Evolutionary conservation across 176 grass and related monocot genomes (phyloP).

Genomic region (Musa itinerans): DNA sequence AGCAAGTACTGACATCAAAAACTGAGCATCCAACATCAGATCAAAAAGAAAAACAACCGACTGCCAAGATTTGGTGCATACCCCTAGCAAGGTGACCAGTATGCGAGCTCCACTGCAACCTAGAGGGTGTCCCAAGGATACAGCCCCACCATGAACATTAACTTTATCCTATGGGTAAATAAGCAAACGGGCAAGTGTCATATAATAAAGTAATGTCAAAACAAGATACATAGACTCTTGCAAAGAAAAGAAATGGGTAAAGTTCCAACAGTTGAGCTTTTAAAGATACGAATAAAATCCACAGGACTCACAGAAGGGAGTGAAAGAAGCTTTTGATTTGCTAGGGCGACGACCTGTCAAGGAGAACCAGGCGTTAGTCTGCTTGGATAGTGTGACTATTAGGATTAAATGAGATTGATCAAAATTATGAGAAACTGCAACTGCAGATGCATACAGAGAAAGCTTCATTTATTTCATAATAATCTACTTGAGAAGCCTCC

Average conservation of each 20-base stretch:
- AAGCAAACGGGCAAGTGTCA: neutral
- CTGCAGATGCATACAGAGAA: slow-evolving; percentile 45
- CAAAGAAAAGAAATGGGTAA: neutral
- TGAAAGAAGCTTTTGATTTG: slow-evolving; percentile 95
- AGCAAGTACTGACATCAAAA: neutral
- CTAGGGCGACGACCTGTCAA: slow-evolving; percentile 73
- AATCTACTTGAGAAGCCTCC: slow-evolving; percentile 73
- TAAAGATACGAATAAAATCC: neutral
- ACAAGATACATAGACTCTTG: neutral
- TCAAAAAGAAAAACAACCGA: neutral
- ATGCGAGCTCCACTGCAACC: slow-evolving; percentile 88
- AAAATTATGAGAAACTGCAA: neutral
- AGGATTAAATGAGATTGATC: neutral
- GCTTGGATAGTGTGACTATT: neutral
- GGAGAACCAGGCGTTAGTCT: slow-evolving; percentile 14
- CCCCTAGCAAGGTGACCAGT: slow-evolving; percentile 78
- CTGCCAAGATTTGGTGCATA: slow-evolving; percentile 20
- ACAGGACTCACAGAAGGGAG: slow-evolving; percentile 63
- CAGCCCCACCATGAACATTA: slow-evolving; percentile 89
- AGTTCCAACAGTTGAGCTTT: neutral
- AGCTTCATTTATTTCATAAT: slow-evolving; percentile 98
- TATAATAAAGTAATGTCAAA: neutral
- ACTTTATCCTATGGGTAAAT: slow-evolving; percentile 52
- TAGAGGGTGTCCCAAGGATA: slow-evolving; percentile 84
- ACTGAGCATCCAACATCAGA: neutral